These are phyloP conservation scores for Diplodia sapinea DNA, from an alignment of 2,329 filamentous ascomycete genomes.

Conservation along the genomic window DNA sequence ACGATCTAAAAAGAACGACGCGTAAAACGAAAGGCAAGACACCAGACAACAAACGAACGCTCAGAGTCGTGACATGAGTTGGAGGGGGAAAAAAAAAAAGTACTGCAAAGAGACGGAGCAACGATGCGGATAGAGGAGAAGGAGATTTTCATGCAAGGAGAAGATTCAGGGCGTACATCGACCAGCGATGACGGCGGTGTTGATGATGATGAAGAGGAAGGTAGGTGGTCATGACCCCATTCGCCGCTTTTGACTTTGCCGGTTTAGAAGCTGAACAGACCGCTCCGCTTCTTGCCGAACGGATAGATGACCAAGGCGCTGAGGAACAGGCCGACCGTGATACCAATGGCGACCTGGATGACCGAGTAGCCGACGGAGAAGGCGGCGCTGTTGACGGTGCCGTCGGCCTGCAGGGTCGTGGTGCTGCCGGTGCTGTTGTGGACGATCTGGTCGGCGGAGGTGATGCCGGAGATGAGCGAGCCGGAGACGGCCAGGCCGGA, in stretches of 20 bases:
- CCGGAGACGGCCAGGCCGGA: slow-evolving; percentile 65
- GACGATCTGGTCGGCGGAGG: slow-evolving; percentile 62
- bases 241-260: not conserved
- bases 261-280: slow-evolving; percentile 49
- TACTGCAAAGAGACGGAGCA: slow-evolving; percentile 1
- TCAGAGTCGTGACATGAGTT: slow-evolving; percentile 19
- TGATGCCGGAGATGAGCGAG: slow-evolving; percentile 62
- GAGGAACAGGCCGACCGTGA: slow-evolving; percentile 57
- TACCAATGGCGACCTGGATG: slow-evolving; percentile 59
- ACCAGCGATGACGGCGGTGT: slow-evolving; percentile 6
- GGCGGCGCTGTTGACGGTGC: slow-evolving; percentile 50
- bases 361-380: slow-evolving; percentile 56
- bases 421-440: slow-evolving; percentile 50
- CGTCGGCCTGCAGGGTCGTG: slow-evolving; percentile 30
- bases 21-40: not conserved
- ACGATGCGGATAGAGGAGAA: not conserved
- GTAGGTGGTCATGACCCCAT: not conserved
- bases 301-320: slow-evolving; percentile 57
- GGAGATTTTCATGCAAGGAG: not conserved
- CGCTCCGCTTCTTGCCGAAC: slow-evolving; percentile 55
- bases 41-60: slow-evolving; percentile 7
- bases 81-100: not conserved
- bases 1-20: not conserved
- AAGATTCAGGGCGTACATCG: slow-evolving; percentile 10
- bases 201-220: not conserved